Evolutionary conservation across 2,329 filamentous ascomycete species (phyloP).

Genomic region (Cucurbitaria berberidis): DNA sequence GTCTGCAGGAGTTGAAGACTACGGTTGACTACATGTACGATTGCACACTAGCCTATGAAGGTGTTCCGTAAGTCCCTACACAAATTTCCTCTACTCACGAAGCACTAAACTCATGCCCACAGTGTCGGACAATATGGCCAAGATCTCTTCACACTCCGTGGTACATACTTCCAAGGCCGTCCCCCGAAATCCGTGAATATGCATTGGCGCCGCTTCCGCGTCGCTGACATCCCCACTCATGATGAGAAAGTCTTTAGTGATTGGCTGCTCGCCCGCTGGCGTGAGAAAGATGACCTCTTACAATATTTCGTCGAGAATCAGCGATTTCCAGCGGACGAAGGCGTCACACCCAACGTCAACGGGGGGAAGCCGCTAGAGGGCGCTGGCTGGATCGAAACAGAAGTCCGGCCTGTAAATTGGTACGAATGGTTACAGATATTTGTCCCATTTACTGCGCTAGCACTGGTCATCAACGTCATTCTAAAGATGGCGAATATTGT

Average conservation of each 20-base stretch:
- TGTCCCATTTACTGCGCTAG: constrained; percentile 46
- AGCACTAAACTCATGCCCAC: neutral
- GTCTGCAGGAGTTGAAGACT: constrained; percentile 74
- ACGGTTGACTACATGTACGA: constrained; percentile 86
- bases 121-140: constrained; percentile 73
- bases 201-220: constrained; percentile 86
- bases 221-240: constrained; percentile 80
- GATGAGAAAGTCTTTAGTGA: constrained; percentile 73
- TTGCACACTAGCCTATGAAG: constrained; percentile 95
- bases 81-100: neutral
- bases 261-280: constrained; percentile 86
- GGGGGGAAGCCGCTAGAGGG: constrained; percentile 36
- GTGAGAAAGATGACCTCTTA: constrained; percentile 87
- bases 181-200: constrained; percentile 95
- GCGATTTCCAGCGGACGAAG: constrained; percentile 75
- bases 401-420: constrained; percentile 49
- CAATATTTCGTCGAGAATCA: constrained; percentile 77
- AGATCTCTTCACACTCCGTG: constrained; percentile 82
- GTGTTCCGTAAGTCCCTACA: constrained; percentile 74
- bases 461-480: constrained; percentile 45
- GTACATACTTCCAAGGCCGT: constrained; percentile 86
- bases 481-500: constrained; percentile 32
- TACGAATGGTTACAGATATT: constrained; percentile 55
- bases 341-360: constrained; percentile 20
- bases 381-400: constrained; percentile 55